Base-by-base conservation (phyloP, 1,139 yeast species). In the Scheffersomyces segobiensis region DNA sequence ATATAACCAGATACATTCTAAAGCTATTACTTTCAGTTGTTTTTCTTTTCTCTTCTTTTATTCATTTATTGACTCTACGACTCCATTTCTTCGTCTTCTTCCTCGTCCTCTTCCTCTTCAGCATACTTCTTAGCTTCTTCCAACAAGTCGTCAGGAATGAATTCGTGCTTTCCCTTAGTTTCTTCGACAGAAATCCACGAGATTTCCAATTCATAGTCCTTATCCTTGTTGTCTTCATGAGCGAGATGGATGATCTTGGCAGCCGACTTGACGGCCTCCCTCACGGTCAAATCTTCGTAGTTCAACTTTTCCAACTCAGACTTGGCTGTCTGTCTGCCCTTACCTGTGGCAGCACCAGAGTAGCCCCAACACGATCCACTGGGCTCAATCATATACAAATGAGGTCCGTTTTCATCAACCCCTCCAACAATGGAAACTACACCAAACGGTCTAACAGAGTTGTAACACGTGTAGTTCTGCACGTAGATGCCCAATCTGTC, bases 331-430 rank as follows among this genome's bases (percentile, higher is more conserved):
- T 95, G 99, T 74, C 98, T 87, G 53, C 99, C 99, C 74, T 95
- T 96, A 61, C 99, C 99, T 5, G 98, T 87, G 47, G 99, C 99
- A 54, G 98, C 97, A 58, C 98, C 99, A 57, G 85, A 84, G 76
- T 95, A 96, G 53, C 99, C 99, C 98, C 99, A 95, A 70, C 88
- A 91, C 1, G 93, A 82, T 61, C 99, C 99, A 73, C 97, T 91
- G 64, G 99, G 99, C 74, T 96, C 99, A 62, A 96, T 84, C 98
- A 95, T 93, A 77, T 90, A 93, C 70, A 96, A 83, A 72, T 93
- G 98, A 49, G 97, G 87, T 10, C 97, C 97, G 62, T 89, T 85
- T 52, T 85, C 87, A 72, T 93, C 98, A 54, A 91, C 87, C 62
- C 99, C 99, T 53, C 98, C 99, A 55, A 96, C 84, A 63, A 96